phyloP scores from a whole-genome alignment of 208 protist genomes.

The Leishmania arabica region DNA sequence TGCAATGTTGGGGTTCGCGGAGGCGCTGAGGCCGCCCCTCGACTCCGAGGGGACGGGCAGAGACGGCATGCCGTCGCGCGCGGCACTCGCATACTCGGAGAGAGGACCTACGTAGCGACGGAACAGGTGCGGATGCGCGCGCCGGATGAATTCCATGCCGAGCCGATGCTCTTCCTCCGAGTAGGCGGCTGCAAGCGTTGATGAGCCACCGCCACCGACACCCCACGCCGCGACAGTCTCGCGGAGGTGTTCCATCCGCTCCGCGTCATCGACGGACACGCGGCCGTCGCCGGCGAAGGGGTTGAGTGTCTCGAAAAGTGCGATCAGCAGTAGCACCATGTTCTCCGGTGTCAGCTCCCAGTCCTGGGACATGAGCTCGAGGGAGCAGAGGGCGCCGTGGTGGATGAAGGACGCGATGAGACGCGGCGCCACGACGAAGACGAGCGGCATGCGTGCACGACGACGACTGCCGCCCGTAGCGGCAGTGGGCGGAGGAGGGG shows the following conservation, averaged over 20 bases:
- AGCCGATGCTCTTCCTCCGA: slow-evolving; percentile 67
- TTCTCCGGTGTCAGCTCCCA: slow-evolving; percentile 63
- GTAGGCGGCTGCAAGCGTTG: slow-evolving; percentile 34
- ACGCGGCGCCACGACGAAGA: slow-evolving; percentile 78
- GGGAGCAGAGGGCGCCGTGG: slow-evolving; percentile 78
- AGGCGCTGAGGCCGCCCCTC: neutral
- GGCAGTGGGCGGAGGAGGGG: neutral
- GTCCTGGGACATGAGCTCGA: slow-evolving; percentile 85
- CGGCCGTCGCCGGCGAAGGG: slow-evolving; percentile 57
- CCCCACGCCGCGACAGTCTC: slow-evolving; percentile 16
- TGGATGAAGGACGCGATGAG: slow-evolving; percentile 84
- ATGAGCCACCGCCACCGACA: neutral
- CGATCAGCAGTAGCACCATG: slow-evolving; percentile 53
- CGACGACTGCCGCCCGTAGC: neutral
- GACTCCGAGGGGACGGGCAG: neutral
- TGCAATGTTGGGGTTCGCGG: neutral
- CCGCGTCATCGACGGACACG: slow-evolving; percentile 52
- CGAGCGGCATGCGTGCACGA: slow-evolving; percentile 60
- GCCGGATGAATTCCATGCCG: slow-evolving; percentile 66
- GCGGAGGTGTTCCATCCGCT: slow-evolving; percentile 20
- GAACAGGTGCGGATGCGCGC: slow-evolving; percentile 77
- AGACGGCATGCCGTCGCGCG: neutral
- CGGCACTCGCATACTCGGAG: neutral
- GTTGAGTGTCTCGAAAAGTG: slow-evolving; percentile 74
- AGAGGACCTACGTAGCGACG: slow-evolving; percentile 31